Base-by-base conservation (phyloP, 257 asterid genomes). In the Solanum lycopersicoides region DNA sequence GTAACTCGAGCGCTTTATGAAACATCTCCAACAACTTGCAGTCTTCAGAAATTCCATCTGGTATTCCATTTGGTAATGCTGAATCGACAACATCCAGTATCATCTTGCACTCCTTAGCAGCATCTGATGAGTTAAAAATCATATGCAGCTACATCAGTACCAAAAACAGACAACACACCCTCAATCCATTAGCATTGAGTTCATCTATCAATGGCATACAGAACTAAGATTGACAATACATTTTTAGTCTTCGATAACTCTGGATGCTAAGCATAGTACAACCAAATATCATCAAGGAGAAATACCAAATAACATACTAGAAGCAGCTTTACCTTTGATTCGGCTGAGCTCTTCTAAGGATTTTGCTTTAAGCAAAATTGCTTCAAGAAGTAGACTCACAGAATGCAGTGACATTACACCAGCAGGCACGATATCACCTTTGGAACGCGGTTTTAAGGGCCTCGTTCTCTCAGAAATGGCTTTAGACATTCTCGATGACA, bases 401-500 rank as follows among this genome's bases (percentile, higher is more conserved):
- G 99, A 96, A 89, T 96, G 98, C 89, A 95, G 85, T 44, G 99
- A 95, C 99, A 96, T 95, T 50, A 94, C 88, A 68, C 95, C 95
- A 53, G 88, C 80, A 59, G 89, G 88, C 87, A 91, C 60, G 68
- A 53, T 85, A 83, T 93, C 89, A 63, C 91, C 91, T 87, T 87
- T 92, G 25, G 93, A 88, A 30, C 94, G 95, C 32, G 89, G 84
- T 92, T 92, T 96, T 25, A 93, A 87, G 2, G 94, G 94, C 69
- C 89, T 91, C 69, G 92, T 92, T 86, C 95, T 91, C 87, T 92
- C 94, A 9, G 91, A 83, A 56, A 96, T 94, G 73, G 98, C 97
- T 88, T 87, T 92, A 32, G 96, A 91, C 97, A 96, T 93, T 72
- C 94, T 94, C 20, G 95, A 90, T 0, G 98, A 93, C 89, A 96